These are phyloP conservation scores for Fusarium sulawesiense DNA, from an alignment of 2,329 filamentous ascomycete genomes.

Conservation along the genomic window DNA sequence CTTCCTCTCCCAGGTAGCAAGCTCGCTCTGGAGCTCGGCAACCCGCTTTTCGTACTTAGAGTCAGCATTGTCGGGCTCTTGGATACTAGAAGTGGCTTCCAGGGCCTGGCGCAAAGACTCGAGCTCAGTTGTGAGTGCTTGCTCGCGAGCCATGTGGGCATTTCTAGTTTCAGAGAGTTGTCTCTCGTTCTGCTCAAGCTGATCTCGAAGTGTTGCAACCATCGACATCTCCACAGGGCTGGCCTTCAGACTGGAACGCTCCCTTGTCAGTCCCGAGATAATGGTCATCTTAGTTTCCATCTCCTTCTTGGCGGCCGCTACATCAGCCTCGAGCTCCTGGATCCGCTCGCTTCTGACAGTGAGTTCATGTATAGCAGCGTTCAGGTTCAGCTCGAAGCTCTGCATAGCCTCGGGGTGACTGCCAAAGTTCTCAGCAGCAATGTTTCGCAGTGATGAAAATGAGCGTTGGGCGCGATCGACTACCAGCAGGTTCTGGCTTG, in stretches of 20 bases:
- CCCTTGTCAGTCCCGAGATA: conserved; percentile 91
- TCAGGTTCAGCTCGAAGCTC: conserved; percentile 91
- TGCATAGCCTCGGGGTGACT: conserved; percentile 85
- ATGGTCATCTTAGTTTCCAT: conserved; percentile 98
- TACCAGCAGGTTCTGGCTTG: conserved; percentile 86
- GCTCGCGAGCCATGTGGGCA: conserved; percentile 77
- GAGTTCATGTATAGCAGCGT: conserved; percentile 91
- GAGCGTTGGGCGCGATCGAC: conserved; percentile 93
- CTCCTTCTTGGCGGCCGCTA: conserved; percentile 87
- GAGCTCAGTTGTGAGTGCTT: conserved; percentile 78
- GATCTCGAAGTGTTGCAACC: conserved; percentile 86
- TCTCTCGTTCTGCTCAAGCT: conserved; percentile 87
- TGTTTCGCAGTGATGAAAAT: conserved; percentile 87
- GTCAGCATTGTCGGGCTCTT: conserved; percentile 48
- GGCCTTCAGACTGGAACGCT: conserved; percentile 86
- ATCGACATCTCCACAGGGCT: conserved; percentile 92
- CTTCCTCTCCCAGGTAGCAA: conserved; percentile 79
- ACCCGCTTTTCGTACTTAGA: conserved; percentile 68
- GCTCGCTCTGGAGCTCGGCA: conserved; percentile 74
- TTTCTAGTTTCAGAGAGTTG: conserved; percentile 81
- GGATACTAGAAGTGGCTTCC: conserved; percentile 39
- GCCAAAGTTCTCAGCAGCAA: conserved; percentile 88
- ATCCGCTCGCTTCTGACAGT: conserved; percentile 89
- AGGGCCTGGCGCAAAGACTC: conserved; percentile 72
- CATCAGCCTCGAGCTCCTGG: conserved; percentile 87